Conservation (phyloP, 2,329 filamentous ascomycete species). For the Sarocladium strictum region DNA sequence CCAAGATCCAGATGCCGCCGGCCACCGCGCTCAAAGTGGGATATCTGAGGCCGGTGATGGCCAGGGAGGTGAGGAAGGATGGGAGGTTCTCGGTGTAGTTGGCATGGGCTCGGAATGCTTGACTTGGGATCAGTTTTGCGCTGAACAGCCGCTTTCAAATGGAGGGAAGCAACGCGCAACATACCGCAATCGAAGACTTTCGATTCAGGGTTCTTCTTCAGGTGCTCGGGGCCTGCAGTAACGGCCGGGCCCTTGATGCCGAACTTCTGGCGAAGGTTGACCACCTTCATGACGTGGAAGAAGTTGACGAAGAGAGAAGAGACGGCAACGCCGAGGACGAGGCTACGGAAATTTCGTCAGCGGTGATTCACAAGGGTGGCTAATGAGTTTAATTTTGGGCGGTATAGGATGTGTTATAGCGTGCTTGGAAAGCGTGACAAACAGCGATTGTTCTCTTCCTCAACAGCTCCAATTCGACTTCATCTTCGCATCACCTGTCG, state of each 20-base stretch:
- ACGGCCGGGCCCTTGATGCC: constrained; percentile 50
- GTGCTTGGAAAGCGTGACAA: constrained; percentile 2
- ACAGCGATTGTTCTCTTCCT: no score
- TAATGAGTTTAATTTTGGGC: not conserved
- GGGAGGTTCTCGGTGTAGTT: constrained; percentile 60
- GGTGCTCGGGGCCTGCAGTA: constrained; percentile 50
- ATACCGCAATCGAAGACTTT: constrained; percentile 58
- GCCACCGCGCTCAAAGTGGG: constrained; percentile 43
- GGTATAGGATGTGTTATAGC: no score
- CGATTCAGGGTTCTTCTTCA: constrained; percentile 47
- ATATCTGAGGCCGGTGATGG: constrained; percentile 51
- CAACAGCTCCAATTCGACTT: no score
- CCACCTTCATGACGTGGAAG: constrained; percentile 43
- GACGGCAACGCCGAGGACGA: constrained; percentile 53
- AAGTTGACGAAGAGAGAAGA: constrained; percentile 53
- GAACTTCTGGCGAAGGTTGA: constrained; percentile 42
- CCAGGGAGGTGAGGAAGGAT: constrained; percentile 43
- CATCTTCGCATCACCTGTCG: no score
- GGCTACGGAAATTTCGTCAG: constrained; percentile 33
- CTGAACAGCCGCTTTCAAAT: no score
- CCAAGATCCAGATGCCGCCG: constrained; percentile 47
- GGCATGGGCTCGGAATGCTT: constrained; percentile 54
- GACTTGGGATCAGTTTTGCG: not conserved
- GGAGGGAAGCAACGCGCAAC: no score
- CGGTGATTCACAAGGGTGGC: not conserved